Percentiles rank a stretch among this genome's conserved stretches.
Conservation (phyloP, 148 eudicot genomes). For the Tetragonia tetragonoides region DNA sequence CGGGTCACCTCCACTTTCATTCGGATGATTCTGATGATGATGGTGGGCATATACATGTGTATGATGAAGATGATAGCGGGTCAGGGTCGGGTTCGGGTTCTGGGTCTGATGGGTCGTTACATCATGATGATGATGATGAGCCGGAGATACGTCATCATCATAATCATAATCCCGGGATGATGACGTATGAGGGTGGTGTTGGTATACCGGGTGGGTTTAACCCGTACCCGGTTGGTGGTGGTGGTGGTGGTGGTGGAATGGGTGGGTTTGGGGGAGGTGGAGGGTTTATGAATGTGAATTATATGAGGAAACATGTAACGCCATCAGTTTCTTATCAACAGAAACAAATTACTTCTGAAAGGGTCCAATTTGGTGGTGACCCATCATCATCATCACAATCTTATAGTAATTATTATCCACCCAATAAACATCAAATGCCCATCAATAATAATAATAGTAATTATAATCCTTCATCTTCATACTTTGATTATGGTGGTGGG, state of each 20-base stretch:
- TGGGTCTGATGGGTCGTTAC: conserved; percentile 31
- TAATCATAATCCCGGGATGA: conserved; percentile 13
- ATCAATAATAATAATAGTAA: background rate
- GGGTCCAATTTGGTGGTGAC: conserved; percentile 50
- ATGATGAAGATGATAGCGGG: background rate
- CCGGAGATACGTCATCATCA: background rate
- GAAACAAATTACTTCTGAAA: conserved; percentile 46
- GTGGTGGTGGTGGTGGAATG: conserved; percentile 7
- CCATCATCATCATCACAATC: conserved; percentile 29
- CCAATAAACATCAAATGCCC: conserved; percentile 8
- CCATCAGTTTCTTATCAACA: conserved; percentile 69
- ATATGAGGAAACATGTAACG: conserved; percentile 64
- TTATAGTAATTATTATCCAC: conserved; percentile 30
- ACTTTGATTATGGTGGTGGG: conserved; percentile 18
- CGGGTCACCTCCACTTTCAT: conserved; percentile 53
- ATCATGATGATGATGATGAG: conserved; percentile 14
- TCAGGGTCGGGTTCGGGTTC: conserved; percentile 5
- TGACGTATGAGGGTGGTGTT: conserved; percentile 18
- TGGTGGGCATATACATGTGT: background rate
- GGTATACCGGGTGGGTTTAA: conserved; percentile 13
- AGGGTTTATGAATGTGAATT: conserved; percentile 51
- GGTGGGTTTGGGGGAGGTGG: conserved; percentile 16
- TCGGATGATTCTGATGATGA: conserved; percentile 31
- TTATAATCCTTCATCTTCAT: background rate
- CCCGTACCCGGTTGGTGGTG: conserved; percentile 23